A percentile compares a stretch with the other conserved stretches of the same genome.
Conservation (phyloP, 768 basidiomycete genomes). For the Cubamyces lactineus region DNA sequence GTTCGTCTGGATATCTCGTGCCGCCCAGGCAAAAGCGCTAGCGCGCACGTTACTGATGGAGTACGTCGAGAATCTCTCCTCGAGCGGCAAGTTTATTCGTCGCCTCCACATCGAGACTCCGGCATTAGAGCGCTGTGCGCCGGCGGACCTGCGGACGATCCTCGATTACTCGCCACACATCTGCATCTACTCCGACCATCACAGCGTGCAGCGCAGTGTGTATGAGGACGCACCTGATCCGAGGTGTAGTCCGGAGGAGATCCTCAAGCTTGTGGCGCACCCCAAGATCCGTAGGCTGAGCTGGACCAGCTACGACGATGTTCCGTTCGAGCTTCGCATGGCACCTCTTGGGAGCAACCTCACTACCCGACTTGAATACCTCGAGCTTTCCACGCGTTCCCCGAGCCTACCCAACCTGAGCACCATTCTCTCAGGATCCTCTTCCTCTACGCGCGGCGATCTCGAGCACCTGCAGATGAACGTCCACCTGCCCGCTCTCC, state of each 20-base stretch:
- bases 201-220: slow-evolving; percentile 60
- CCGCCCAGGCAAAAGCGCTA: slow-evolving; percentile 51
- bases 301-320: slow-evolving; percentile 76
- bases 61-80: slow-evolving; percentile 38
- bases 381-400: slow-evolving; percentile 66
- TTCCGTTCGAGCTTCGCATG: slow-evolving; percentile 57
- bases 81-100: slow-evolving; percentile 50
- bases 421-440: slow-evolving; percentile 33
- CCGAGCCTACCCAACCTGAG: slow-evolving; percentile 49
- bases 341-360: slow-evolving; percentile 55
- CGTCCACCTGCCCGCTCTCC: slow-evolving; percentile 62
- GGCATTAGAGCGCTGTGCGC: slow-evolving; percentile 63
- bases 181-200: slow-evolving; percentile 64
- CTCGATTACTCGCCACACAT: slow-evolving; percentile 65
- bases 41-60: slow-evolving; percentile 48
- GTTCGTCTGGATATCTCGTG: slow-evolving; percentile 68
- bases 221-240: slow-evolving; percentile 49
- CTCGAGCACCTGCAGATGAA: slow-evolving; percentile 29
- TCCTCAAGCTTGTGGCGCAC: slow-evolving; percentile 61
- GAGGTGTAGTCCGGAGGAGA: slow-evolving; percentile 54
- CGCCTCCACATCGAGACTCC: slow-evolving; percentile 74
- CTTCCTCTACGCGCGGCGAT: slow-evolving; percentile 1
- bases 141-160: slow-evolving; percentile 68
- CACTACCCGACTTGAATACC: slow-evolving; percentile 60
- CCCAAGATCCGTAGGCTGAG: slow-evolving; percentile 62